phyloP scores from a whole-genome alignment of 2,329 filamentous ascomycete species.

The Aspergillus awamori region DNA sequence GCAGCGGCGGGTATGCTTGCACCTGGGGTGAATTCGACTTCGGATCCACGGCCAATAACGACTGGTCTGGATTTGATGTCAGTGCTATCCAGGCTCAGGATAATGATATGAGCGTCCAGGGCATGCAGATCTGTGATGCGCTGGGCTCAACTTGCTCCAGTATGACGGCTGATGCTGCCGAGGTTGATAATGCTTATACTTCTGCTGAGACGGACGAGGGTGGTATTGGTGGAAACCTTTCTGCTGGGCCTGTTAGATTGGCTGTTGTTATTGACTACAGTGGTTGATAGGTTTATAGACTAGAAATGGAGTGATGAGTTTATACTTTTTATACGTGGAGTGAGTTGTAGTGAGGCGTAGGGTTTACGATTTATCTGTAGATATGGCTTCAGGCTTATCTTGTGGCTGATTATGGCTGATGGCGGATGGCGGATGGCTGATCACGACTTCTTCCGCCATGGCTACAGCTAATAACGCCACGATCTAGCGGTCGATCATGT shows the following conservation, averaged over 20 bases:
- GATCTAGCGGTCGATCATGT: no score
- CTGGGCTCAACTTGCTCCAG: constrained; percentile 33
- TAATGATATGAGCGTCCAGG: constrained; percentile 34
- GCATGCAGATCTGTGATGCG: constrained; percentile 41
- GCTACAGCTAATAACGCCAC: no score
- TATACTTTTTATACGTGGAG: no score
- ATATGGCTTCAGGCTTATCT: no score
- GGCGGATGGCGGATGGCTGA: no score
- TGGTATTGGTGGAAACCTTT: constrained; percentile 41
- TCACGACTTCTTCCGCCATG: no score
- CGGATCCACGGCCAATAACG: constrained; percentile 34
- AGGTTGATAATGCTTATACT: constrained; percentile 39
- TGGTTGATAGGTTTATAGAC: constrained; percentile 21
- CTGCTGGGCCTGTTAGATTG: constrained; percentile 27
- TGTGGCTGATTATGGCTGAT: no score
- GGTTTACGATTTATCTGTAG: no score
- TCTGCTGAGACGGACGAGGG: constrained; percentile 29
- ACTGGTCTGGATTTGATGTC: constrained; percentile 46
- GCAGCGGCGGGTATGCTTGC: constrained; percentile 37
- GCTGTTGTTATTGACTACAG: constrained; percentile 34
- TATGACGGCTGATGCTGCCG: constrained; percentile 27
- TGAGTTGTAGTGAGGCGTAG: no score
- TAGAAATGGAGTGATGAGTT: neutral
- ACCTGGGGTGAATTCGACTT: constrained; percentile 48
- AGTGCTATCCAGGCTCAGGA: constrained; percentile 41